Conservation (phyloP, 768 basidiomycete species). For the Cantharellus cinnabarinus region DNA sequence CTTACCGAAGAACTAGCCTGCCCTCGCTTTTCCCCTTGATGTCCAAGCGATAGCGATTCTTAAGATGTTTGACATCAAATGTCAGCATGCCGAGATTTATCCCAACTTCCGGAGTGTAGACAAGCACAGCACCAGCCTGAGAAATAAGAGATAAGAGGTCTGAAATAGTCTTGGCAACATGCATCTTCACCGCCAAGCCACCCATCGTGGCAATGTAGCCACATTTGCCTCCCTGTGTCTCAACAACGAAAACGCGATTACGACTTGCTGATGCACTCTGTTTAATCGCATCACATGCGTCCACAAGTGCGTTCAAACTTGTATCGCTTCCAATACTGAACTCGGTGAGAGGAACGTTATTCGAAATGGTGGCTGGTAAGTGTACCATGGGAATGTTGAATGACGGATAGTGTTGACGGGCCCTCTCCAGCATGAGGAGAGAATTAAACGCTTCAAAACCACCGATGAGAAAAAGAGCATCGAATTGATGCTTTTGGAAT, state of each 20-base stretch:
- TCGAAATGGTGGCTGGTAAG: slow-evolving; percentile 89
- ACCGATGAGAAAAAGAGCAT: slow-evolving; percentile 75
- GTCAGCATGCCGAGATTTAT: slow-evolving; percentile 67
- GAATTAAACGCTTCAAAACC: slow-evolving; percentile 90
- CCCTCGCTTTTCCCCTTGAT: slow-evolving; percentile 81
- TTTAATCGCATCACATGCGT: slow-evolving; percentile 96
- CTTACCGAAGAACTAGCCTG: slow-evolving; percentile 75
- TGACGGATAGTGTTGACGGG: slow-evolving; percentile 62
- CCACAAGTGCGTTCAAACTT: slow-evolving; percentile 90
- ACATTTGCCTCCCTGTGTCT: slow-evolving; percentile 93
- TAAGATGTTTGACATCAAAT: slow-evolving; percentile 73
- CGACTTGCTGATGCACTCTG: slow-evolving; percentile 93
- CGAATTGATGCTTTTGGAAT: slow-evolving; percentile 67
- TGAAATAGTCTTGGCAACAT: neutral
- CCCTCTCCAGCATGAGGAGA: slow-evolving; percentile 57
- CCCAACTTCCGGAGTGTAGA: slow-evolving; percentile 86
- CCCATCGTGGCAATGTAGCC: slow-evolving; percentile 94
- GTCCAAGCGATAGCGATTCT: slow-evolving; percentile 67
- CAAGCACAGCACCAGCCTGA: slow-evolving; percentile 76
- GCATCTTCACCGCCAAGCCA: slow-evolving; percentile 63
- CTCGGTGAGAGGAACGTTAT: slow-evolving; percentile 95
- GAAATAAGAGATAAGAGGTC: neutral
- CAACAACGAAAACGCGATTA: slow-evolving; percentile 92
- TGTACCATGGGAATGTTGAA: slow-evolving; percentile 94
- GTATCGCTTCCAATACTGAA: slow-evolving; percentile 92